Evolutionary conservation across 257 asterid genomes (phyloP).

Genomic region (Solanum chilense): DNA sequence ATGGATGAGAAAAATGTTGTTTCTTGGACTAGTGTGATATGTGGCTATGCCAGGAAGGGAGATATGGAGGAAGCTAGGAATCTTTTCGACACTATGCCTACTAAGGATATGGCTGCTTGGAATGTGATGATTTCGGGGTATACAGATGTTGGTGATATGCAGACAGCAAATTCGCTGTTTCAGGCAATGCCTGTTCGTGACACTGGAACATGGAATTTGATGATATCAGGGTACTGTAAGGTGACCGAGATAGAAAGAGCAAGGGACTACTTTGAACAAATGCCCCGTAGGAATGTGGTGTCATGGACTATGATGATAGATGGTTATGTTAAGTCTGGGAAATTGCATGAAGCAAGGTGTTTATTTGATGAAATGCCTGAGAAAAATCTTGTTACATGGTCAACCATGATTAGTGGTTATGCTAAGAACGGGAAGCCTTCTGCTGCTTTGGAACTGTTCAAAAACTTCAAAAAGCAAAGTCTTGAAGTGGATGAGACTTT

Average conservation of each 20-base stretch:
- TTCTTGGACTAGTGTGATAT: conserved; percentile 6
- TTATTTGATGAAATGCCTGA: conserved; percentile 1
- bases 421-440: background rate
- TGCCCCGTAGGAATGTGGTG: conserved; percentile 1
- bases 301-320: conserved; percentile 13
- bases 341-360: background rate
- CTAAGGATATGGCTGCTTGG: background rate
- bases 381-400: conserved; percentile 1
- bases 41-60: background rate
- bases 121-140: background rate
- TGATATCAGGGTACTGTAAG: conserved; percentile 4
- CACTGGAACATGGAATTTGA: background rate
- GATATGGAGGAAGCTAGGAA: background rate
- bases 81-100: background rate
- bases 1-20: background rate
- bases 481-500: background rate
- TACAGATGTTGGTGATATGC: background rate
- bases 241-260: background rate
- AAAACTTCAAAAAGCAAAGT: background rate
- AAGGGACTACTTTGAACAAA: background rate
- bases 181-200: background rate
- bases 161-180: background rate
- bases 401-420: background rate
- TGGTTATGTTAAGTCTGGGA: conserved; percentile 1
- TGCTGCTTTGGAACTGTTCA: background rate